Evolutionary conservation across 2,329 filamentous ascomycete genomes (phyloP), one percentile per base, ranked within the genome.

Genomic region (Fusarium gaditjirri): DNA sequence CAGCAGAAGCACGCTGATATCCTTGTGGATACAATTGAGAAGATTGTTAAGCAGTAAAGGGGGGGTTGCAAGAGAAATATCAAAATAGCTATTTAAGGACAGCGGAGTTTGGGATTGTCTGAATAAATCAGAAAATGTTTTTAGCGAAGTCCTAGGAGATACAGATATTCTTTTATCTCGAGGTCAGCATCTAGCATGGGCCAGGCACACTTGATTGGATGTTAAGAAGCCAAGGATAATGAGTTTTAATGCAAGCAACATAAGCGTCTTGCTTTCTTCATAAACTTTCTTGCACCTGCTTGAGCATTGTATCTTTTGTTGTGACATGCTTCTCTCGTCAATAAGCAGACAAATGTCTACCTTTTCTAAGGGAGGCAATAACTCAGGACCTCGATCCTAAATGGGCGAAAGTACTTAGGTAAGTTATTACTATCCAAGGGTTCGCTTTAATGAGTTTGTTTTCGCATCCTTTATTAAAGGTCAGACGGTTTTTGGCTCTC

Each of bases 1-100:
- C 93, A 97, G 89, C 89, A 94, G 87, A 90, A 92, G 80, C 95
- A 98, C 83, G 95, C 92, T 27, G 93, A 97, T 83, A 90, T 97
- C 67, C 84, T 98, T 76, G 82, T 97, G 53, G 94, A 93, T 76
- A 88, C 87, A 29, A 79, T 97, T 74, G 94, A 97, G 86, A 94
- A 92, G 86, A 85, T 94, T 73, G 87, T 90, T 74, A 89, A 83
- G 73, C 82, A 83, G 50, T 75, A 80, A 65, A 81, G 67, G 64
- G 17, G 19, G 38, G 21, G 13, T 50, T 50, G 12, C 17, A 35
- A 47, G 52, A 29, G 29, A 31, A 23, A 27, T 31, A 54, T 63
- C 21, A 55, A 63, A 63, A 67, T 41, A 31, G 21, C 44, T 35
- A 57, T 68, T 43, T 8, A 43, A 57, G 33, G 43, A 66, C 46